phyloP scores from a whole-genome alignment of 768 basidiomycete genomes.

The Flagelloscypha sp. region DNA sequence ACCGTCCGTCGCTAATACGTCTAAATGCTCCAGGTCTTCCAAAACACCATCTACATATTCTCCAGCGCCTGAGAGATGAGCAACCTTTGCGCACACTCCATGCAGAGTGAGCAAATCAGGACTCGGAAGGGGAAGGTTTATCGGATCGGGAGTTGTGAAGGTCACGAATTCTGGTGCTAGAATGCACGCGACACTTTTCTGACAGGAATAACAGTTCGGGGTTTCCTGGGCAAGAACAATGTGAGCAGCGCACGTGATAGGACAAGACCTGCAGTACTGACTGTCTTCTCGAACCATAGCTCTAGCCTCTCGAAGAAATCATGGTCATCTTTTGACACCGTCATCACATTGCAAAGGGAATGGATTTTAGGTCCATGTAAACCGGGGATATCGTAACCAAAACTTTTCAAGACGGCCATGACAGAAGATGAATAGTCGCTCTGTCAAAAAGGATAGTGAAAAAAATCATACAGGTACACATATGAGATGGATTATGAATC shows the following conservation, averaged over 20 bases:
- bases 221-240: conserved; percentile 8
- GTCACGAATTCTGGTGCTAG: conserved; percentile 17
- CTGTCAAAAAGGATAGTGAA: no score
- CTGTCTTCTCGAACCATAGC: conserved; percentile 25
- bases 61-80: conserved; percentile 30
- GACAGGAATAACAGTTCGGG: conserved; percentile 16
- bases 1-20: conserved; percentile 12
- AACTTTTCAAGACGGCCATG: conserved; percentile 19
- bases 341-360: conserved; percentile 25
- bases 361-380: conserved; percentile 22
- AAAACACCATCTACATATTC: conserved; percentile 23
- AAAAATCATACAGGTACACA: conserved; percentile 1
- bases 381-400: conserved; percentile 17
- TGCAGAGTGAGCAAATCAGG: conserved; percentile 26
- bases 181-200: conserved; percentile 2
- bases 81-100: conserved; percentile 31
- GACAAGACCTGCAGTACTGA: no score
- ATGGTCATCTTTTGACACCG: conserved; percentile 15
- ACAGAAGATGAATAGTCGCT: conserved; percentile 16
- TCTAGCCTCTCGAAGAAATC: conserved; percentile 18
- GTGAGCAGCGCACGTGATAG: conserved; percentile 5
- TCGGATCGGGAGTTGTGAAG: conserved; percentile 21
- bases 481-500: conserved; percentile 6
- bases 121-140: conserved; percentile 21
- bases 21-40: conserved; percentile 15